These are phyloP conservation scores for Rhexocercosporidium sp. DNA, from an alignment of 2,329 filamentous ascomycete genomes.

Conservation along the genomic window DNA sequence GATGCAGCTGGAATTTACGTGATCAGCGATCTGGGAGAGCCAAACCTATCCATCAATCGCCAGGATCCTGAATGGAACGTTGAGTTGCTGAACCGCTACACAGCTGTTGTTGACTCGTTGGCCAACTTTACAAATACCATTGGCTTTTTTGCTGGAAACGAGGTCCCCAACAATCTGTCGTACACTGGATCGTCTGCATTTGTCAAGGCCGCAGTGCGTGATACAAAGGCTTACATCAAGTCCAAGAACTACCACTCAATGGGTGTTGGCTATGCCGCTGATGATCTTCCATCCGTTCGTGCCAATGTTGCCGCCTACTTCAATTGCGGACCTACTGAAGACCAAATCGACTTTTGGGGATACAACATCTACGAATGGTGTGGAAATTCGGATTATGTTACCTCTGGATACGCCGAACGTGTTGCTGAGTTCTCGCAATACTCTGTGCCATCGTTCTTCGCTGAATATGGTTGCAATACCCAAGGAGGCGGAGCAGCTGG, in stretches of 20 bases:
- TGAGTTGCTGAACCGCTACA: slow-evolving; percentile 80
- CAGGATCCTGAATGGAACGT: slow-evolving; percentile 79
- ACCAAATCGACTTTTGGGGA: slow-evolving; percentile 92
- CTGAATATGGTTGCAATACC: slow-evolving; percentile 95
- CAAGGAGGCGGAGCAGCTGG: slow-evolving; percentile 46
- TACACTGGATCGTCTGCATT: slow-evolving; percentile 90
- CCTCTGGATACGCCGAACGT: slow-evolving; percentile 81
- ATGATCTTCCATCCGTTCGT: slow-evolving; percentile 86
- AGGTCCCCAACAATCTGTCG: slow-evolving; percentile 86
- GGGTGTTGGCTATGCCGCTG: slow-evolving; percentile 92
- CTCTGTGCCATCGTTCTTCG: slow-evolving; percentile 94
- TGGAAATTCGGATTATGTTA: slow-evolving; percentile 74
- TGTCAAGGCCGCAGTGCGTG: slow-evolving; percentile 96
- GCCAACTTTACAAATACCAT: slow-evolving; percentile 86
- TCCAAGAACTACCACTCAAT: slow-evolving; percentile 75
- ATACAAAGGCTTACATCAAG: slow-evolving; percentile 93
- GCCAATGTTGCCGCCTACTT: slow-evolving; percentile 86
- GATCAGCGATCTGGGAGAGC: slow-evolving; percentile 86
- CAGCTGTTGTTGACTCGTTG: slow-evolving; percentile 79
- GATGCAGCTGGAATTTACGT: slow-evolving; percentile 91
- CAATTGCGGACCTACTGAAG: slow-evolving; percentile 75
- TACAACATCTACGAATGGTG: slow-evolving; percentile 99
- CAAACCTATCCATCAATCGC: slow-evolving; percentile 82
- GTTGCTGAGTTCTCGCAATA: slow-evolving; percentile 85
- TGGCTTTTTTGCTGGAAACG: slow-evolving; percentile 98